Evolutionary conservation across 768 basidiomycete species (phyloP).

Genomic region (Pleurotus eryngii): DNA sequence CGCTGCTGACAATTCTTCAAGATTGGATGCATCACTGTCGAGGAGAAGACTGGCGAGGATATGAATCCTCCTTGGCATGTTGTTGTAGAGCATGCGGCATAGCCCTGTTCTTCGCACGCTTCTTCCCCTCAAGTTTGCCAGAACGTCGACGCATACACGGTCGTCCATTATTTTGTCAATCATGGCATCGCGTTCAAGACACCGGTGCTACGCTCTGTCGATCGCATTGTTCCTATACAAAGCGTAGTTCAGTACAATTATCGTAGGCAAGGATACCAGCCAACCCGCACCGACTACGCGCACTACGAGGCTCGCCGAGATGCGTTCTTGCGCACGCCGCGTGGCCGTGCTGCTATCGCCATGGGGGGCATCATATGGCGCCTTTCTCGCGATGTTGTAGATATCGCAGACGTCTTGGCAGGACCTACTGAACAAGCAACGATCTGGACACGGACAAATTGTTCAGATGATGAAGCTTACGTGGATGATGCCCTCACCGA

Average conservation of each 20-base stretch:
- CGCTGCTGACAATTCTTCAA: too few species aligned
- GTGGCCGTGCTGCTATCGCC: slow-evolving; percentile 22
- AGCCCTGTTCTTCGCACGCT: not conserved
- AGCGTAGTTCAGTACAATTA: slow-evolving; percentile 12
- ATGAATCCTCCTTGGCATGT: too few species aligned
- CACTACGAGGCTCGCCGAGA: slow-evolving; percentile 2
- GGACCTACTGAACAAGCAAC: slow-evolving; percentile 15
- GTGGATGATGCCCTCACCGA: slow-evolving; percentile 20
- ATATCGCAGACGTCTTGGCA: slow-evolving; percentile 9
- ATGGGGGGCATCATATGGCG: slow-evolving; percentile 22
- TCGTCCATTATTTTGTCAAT: slow-evolving; percentile 6
- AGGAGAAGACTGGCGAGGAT: too few species aligned
- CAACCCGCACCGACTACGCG: slow-evolving; percentile 4
- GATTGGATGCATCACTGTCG: too few species aligned
- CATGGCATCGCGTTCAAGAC: slow-evolving; percentile 12
- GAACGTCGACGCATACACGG: not conserved
- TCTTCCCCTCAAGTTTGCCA: not conserved
- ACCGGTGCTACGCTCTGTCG: not conserved
- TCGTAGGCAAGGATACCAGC: slow-evolving; percentile 8
- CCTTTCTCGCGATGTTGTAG: slow-evolving; percentile 14
- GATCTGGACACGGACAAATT: not conserved
- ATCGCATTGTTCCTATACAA: not conserved
- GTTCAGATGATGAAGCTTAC: not conserved
- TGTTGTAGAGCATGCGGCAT: too few species aligned
- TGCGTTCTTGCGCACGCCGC: slow-evolving; percentile 5